phyloP scores from a whole-genome alignment of 164 flowering plant genomes.

The Piper longum region DNA sequence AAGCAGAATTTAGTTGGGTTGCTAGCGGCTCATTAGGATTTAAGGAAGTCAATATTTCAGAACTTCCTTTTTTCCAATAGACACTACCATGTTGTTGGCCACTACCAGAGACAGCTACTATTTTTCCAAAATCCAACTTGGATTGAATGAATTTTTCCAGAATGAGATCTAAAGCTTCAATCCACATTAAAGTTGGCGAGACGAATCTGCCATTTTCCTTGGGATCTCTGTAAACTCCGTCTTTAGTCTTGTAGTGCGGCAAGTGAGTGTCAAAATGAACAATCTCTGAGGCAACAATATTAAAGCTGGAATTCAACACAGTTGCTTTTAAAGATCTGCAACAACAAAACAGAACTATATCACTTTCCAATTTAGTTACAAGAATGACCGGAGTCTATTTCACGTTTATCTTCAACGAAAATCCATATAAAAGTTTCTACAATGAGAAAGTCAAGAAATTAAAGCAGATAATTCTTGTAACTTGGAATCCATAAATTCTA shows the following conservation, averaged over 20 bases:
- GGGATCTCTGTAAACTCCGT: conserved; percentile 74
- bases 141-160: conserved; percentile 43
- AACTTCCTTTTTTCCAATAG: conserved; percentile 79
- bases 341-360: not conserved
- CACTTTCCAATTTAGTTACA: not conserved
- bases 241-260: conserved; percentile 83
- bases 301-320: conserved; percentile 64
- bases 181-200: conserved; percentile 96
- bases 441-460: no score
- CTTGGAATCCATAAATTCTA: no score
- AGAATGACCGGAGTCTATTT: no score
- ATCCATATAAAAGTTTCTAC: no score
- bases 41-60: conserved; percentile 34
- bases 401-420: no score
- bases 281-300: conserved; percentile 43
- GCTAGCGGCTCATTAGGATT: conserved; percentile 39
- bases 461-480: no score
- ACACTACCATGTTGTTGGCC: conserved; percentile 99
- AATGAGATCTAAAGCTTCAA: conserved; percentile 75
- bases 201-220: conserved; percentile 65
- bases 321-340: conserved; percentile 88
- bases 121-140: conserved; percentile 48
- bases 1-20: conserved; percentile 53
- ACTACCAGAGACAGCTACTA: conserved; percentile 83
- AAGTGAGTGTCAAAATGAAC: conserved; percentile 76